These are phyloP conservation scores for Byssoonygena ceratinophila DNA, from an alignment of 2,329 filamentous ascomycete genomes.

Conservation along the genomic window DNA sequence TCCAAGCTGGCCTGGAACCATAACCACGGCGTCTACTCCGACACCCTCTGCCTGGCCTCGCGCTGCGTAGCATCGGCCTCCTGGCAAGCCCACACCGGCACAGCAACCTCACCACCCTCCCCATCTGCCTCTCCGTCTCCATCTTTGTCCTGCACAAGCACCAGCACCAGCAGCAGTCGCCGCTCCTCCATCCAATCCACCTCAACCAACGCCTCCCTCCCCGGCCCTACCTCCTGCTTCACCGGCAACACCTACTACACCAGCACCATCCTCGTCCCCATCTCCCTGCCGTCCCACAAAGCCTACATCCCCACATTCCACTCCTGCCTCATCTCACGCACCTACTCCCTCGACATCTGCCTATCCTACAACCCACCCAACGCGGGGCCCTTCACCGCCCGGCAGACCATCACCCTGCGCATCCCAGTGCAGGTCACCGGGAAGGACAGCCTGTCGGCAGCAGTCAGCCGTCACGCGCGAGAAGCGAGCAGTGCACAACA, in stretches of 20 bases:
- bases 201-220: constrained; percentile 22
- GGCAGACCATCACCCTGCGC: constrained; percentile 32
- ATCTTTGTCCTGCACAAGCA: constrained; percentile 20
- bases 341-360: constrained; percentile 51
- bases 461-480: not conserved
- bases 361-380: constrained; percentile 46
- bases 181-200: constrained; percentile 21
- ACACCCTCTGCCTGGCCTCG: constrained; percentile 44
- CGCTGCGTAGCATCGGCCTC: constrained; percentile 48
- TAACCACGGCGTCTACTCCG: constrained; percentile 44
- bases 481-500: not conserved
- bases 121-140: constrained; percentile 18
- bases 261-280: constrained; percentile 51
- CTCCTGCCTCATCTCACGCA: constrained; percentile 54
- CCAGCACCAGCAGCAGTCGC: constrained; percentile 25
- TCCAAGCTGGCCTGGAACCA: constrained; percentile 32
- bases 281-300: constrained; percentile 49
- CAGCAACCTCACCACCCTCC: constrained; percentile 29
- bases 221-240: constrained; percentile 34
- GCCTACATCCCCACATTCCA: constrained; percentile 60
- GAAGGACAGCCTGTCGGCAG: constrained; percentile 9
- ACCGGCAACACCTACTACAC: constrained; percentile 47
- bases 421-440: constrained; percentile 36
- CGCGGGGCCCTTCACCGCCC: constrained; percentile 28
- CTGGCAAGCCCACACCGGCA: constrained; percentile 42